Percentiles rank a stretch among this genome's conserved stretches.
phyloP scores from a whole-genome alignment of 768 basidiomycete genomes.

The Rhodotorula taiwanensis region DNA sequence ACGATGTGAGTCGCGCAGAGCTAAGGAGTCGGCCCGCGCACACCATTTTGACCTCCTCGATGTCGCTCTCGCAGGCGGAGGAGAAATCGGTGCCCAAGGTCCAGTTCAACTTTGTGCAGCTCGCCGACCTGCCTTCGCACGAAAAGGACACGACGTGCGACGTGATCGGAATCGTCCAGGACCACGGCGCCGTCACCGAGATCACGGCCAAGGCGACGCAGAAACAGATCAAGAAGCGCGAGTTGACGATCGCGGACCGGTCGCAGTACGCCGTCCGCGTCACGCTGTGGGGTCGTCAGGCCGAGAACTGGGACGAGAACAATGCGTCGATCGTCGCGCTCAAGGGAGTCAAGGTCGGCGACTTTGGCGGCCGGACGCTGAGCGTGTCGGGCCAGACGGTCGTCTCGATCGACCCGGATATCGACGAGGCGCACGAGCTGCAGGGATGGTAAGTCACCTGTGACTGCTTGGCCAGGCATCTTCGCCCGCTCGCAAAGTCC shows the following conservation, averaged over 20 bases:
- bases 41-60: not conserved
- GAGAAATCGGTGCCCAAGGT: conserved; percentile 66
- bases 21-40: no score
- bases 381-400: conserved; percentile 74
- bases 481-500: not conserved
- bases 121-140: conserved; percentile 58
- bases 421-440: conserved; percentile 75
- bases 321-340: conserved; percentile 67
- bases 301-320: conserved; percentile 53
- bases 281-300: conserved; percentile 94
- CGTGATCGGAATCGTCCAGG: conserved; percentile 79
- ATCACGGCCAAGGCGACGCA: conserved; percentile 69
- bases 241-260: conserved; percentile 78
- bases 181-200: conserved; percentile 60
- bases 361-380: conserved; percentile 79
- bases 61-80: conserved; percentile 60
- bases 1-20: conserved; percentile 24
- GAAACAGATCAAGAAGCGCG: conserved; percentile 78
- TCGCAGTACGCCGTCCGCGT: conserved; percentile 69
- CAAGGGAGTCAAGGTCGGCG: conserved; percentile 87
- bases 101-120: conserved; percentile 71
- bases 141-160: conserved; percentile 76
- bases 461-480: no score
- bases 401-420: conserved; percentile 81
- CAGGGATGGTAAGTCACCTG: conserved; percentile 64